Evolutionary conservation across 2,329 filamentous ascomycete species (phyloP).

Genomic region (Phialophora verrucosa): DNA sequence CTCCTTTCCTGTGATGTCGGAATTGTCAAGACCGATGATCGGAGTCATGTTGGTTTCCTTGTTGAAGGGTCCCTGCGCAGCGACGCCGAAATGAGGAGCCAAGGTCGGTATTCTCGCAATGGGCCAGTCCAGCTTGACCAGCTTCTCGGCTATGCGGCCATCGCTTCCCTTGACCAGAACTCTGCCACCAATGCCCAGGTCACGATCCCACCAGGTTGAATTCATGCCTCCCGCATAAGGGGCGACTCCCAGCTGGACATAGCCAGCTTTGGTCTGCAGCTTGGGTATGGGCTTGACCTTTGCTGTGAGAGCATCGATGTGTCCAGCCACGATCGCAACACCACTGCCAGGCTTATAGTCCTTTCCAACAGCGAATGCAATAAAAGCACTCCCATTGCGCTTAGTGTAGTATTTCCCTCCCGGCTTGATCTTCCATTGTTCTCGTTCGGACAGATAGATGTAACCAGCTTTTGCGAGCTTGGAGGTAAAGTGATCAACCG

Average conservation of each 20-base stretch:
- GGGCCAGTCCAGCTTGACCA: constrained; percentile 93
- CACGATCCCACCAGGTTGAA: constrained; percentile 95
- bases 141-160: constrained; percentile 77
- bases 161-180: constrained; percentile 75
- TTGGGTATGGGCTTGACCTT: constrained; percentile 89
- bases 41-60: constrained; percentile 92
- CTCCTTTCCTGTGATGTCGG: constrained; percentile 54
- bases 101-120: constrained; percentile 91
- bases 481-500: constrained; percentile 76
- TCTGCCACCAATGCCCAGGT: constrained; percentile 86
- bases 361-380: constrained; percentile 82
- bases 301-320: constrained; percentile 90
- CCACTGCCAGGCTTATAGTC: constrained; percentile 85
- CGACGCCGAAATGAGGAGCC: constrained; percentile 89
- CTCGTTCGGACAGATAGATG: constrained; percentile 74
- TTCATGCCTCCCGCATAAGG: constrained; percentile 90
- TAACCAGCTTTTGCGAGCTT: constrained; percentile 77
- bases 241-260: constrained; percentile 85
- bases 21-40: constrained; percentile 85
- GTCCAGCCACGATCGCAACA: constrained; percentile 84
- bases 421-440: constrained; percentile 77
- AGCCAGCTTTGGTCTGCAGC: constrained; percentile 83
- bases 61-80: constrained; percentile 71
- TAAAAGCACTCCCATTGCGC: constrained; percentile 82
- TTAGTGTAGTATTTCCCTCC: constrained; percentile 90